Conservation (phyloP, 148 eudicot species). For the Fagopyrum tataricum region DNA sequence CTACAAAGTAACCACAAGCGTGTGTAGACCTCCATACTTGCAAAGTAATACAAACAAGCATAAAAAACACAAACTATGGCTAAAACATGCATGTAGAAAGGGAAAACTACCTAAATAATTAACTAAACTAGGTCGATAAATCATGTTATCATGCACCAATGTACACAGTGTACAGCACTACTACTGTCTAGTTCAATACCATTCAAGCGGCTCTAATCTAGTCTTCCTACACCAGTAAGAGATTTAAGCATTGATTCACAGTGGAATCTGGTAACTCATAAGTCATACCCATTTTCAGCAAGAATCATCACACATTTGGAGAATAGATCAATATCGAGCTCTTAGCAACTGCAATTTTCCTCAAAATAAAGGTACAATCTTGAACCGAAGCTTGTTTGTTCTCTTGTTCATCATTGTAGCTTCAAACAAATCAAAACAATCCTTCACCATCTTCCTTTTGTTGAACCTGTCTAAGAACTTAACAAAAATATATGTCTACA, state of each 20-base stretch:
- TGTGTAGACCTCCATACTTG: no score
- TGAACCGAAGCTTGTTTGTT: constrained; percentile 35
- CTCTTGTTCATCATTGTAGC: constrained; percentile 35
- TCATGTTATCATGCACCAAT: no score
- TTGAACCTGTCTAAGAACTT: constrained; percentile 37
- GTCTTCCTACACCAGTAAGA: constrained; percentile 61
- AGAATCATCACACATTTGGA: constrained; percentile 36
- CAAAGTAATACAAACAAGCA: no score
- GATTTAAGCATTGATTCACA: constrained; percentile 61
- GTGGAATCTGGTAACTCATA: constrained; percentile 30
- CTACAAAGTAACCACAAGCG: no score
- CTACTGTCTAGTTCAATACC: no score
- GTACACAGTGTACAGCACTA: no score
- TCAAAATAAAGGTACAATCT: constrained; percentile 57
- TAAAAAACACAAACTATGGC: no score
- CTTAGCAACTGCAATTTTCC: constrained; percentile 53
- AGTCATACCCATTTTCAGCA: constrained; percentile 44
- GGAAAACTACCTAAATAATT: no score
- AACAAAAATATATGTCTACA: constrained; percentile 41
- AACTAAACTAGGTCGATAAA: no score
- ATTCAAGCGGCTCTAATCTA: constrained; percentile 49
- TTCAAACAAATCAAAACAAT: constrained; percentile 64
- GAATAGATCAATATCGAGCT: constrained; percentile 60
- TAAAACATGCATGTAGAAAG: no score
- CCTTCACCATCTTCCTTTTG: constrained; percentile 48